These are phyloP conservation scores for Nigrospora oryzae DNA, from an alignment of 2,329 filamentous ascomycete genomes.

Conservation along the genomic window DNA sequence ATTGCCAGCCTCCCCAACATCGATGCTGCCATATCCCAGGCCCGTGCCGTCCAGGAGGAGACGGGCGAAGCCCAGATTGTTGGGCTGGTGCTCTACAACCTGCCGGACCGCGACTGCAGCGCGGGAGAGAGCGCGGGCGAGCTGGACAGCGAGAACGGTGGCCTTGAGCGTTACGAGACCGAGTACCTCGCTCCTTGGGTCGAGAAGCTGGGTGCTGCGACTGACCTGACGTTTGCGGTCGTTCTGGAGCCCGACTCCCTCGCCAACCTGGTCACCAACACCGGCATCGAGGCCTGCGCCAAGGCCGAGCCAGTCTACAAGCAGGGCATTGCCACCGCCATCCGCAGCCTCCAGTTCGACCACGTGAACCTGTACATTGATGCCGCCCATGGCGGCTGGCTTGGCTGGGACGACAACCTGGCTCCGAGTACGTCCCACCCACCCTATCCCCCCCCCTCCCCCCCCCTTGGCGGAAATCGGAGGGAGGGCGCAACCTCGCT, in stretches of 20 bases:
- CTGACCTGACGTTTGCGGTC: slow-evolving; percentile 30
- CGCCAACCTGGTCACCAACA: slow-evolving; percentile 32
- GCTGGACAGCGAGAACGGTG: slow-evolving; percentile 24
- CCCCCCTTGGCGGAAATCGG: too few relatives aligned
- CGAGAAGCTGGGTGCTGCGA: slow-evolving; percentile 24
- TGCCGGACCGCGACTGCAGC: slow-evolving; percentile 31
- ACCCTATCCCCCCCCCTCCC: not conserved
- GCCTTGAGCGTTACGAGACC: slow-evolving; percentile 29
- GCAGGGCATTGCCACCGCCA: slow-evolving; percentile 32
- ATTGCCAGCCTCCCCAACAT: slow-evolving; percentile 34
- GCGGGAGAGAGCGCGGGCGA: slow-evolving; percentile 33
- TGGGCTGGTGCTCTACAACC: too few relatives aligned
- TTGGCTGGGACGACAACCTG: slow-evolving; percentile 31
- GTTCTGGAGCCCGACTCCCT: slow-evolving; percentile 35
- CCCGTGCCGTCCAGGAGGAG: slow-evolving; percentile 23
- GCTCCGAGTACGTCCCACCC: slow-evolving; percentile 19
- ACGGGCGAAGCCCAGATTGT: slow-evolving; percentile 14
- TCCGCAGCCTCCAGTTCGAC: slow-evolving; percentile 25
- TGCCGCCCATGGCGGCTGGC: slow-evolving; percentile 33
- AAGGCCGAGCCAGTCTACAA: slow-evolving; percentile 27
- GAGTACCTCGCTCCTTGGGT: slow-evolving; percentile 30
- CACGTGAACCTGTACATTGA: slow-evolving; percentile 31
- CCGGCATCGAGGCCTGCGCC: slow-evolving; percentile 24
- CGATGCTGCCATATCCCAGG: slow-evolving; percentile 36
- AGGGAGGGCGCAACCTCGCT: not conserved